Conservation (phyloP, 495 filamentous ascomycete genomes). For the Podospora fimiseda region DNA sequence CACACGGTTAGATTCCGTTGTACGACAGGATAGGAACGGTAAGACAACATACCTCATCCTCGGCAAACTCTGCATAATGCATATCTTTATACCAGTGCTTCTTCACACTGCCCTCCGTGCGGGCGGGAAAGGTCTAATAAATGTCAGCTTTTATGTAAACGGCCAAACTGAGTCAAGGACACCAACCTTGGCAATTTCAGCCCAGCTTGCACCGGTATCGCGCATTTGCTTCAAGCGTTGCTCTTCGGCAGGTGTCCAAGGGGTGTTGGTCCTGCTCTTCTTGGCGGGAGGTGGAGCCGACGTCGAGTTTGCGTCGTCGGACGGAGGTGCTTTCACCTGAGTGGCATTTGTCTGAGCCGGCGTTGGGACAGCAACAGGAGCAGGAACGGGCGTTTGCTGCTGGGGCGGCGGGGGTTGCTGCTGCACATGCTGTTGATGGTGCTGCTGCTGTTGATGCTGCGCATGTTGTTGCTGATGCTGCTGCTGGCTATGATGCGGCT, state of each 20-base stretch:
- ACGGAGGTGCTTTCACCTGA: slow-evolving; percentile 26
- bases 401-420: not conserved
- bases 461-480: slow-evolving; percentile 3
- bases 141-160: slow-evolving; percentile 20
- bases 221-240: slow-evolving; percentile 87
- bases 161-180: not conserved
- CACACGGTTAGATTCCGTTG: not conserved
- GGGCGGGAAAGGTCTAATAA: slow-evolving; percentile 72
- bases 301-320: slow-evolving; percentile 23
- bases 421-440: slow-evolving; percentile 5
- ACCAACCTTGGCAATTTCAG: slow-evolving; percentile 88
- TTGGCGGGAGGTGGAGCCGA: slow-evolving; percentile 60
- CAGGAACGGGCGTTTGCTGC: slow-evolving; percentile 10
- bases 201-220: slow-evolving; percentile 89
- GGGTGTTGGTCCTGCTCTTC: slow-evolving; percentile 93
- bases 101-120: slow-evolving; percentile 96
- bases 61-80: slow-evolving; percentile 98
- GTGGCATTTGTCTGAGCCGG: slow-evolving; percentile 31
- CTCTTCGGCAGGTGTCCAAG: slow-evolving; percentile 94
- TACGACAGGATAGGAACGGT: slow-evolving; percentile 8
- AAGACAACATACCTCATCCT: slow-evolving; percentile 73
- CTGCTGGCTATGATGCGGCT: slow-evolving; percentile 3
- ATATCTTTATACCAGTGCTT: slow-evolving; percentile 99
- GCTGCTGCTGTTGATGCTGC: slow-evolving; percentile 9
- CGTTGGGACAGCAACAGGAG: slow-evolving; percentile 14